phyloP scores from a whole-genome alignment of 306 rosid genomes.

The Herpetospermum pedunculosum region DNA sequence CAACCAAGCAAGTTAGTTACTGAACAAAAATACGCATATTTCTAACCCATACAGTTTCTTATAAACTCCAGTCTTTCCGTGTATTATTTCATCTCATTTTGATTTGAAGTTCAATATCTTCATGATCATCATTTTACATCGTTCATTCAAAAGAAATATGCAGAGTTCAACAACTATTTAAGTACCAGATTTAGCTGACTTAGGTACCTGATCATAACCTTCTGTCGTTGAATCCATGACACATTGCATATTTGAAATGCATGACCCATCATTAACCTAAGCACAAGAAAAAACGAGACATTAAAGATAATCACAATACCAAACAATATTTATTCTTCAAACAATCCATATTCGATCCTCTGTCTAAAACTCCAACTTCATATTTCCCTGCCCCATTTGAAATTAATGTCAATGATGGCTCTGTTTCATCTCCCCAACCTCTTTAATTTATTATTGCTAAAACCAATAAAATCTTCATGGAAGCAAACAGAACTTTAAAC shows the following conservation, averaged over 20 bases:
- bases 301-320: not conserved
- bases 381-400: not conserved
- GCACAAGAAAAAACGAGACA: not conserved
- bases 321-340: not conserved
- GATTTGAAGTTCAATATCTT: not conserved
- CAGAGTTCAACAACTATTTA: not conserved
- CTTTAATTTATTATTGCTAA: not conserved
- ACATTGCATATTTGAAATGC: slow-evolving; percentile 94
- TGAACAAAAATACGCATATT: not conserved
- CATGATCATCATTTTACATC: not conserved
- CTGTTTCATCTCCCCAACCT: not conserved
- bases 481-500: not conserved
- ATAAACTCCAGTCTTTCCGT: not conserved
- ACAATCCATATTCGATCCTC: not conserved
- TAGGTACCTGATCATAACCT: slow-evolving; percentile 69
- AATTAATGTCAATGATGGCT: not conserved
- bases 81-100: not conserved
- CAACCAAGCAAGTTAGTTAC: not conserved
- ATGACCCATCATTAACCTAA: slow-evolving; percentile 88
- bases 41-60: not conserved
- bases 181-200: not conserved
- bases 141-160: not conserved
- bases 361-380: not conserved
- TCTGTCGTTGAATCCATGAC: slow-evolving; percentile 53
- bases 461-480: no score